A percentile compares a stretch with the other conserved stretches of the same genome.
These are phyloP conservation scores for Endoconidiophora polonica DNA, from an alignment of 2,329 filamentous ascomycete genomes.

Conservation along the genomic window DNA sequence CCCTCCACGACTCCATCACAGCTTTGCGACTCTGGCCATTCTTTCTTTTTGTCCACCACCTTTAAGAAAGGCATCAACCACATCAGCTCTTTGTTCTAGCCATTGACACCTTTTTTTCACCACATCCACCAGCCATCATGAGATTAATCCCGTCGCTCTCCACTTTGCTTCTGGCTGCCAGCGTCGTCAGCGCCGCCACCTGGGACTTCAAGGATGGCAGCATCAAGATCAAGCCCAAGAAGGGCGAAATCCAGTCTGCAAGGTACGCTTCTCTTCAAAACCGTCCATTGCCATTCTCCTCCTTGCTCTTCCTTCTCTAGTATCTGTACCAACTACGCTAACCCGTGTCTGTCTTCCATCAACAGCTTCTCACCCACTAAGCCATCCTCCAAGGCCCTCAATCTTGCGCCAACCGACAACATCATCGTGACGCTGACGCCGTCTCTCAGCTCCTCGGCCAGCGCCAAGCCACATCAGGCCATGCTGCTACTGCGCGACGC, in stretches of 20 bases:
- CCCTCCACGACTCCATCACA: neutral
- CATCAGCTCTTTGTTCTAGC: neutral
- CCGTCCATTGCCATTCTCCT: neutral
- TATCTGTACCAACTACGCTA: neutral
- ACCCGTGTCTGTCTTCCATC: neutral
- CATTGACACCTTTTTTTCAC: neutral
- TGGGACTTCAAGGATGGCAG: slow-evolving; percentile 64
- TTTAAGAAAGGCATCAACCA: slow-evolving; percentile 8
- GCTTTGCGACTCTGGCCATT: neutral
- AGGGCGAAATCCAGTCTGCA: slow-evolving; percentile 44
- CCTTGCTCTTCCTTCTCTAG: neutral
- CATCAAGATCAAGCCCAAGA: slow-evolving; percentile 49
- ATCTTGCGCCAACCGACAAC: slow-evolving; percentile 50
- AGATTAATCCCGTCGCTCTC: slow-evolving; percentile 18
- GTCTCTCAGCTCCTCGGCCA: slow-evolving; percentile 59
- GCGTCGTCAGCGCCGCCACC: slow-evolving; percentile 34
- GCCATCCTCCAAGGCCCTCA: slow-evolving; percentile 41
- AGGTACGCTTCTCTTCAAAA: slow-evolving; percentile 33
- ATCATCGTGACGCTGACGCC: slow-evolving; percentile 72
- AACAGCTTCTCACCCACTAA: slow-evolving; percentile 31
- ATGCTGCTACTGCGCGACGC: slow-evolving; percentile 71
- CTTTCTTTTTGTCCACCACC: neutral
- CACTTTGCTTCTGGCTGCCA: slow-evolving; percentile 30
- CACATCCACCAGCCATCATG: slow-evolving; percentile 1
- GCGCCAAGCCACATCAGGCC: slow-evolving; percentile 72